phyloP scores from a whole-genome alignment of 2,329 filamentous ascomycete species.

The Exophiala bonariae region DNA sequence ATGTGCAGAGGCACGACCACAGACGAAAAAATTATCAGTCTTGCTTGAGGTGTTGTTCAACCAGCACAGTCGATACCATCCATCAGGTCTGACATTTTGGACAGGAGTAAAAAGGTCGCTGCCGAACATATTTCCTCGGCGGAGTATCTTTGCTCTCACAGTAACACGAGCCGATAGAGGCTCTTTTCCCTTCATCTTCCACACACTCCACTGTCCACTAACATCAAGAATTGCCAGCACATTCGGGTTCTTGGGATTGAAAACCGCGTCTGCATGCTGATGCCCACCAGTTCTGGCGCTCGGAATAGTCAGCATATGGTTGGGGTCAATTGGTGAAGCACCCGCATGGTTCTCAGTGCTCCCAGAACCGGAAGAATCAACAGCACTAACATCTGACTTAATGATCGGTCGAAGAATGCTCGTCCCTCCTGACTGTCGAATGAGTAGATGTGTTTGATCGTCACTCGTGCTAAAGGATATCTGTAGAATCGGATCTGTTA shows the following conservation, averaged over 20 bases:
- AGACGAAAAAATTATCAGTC: slow-evolving; percentile 49
- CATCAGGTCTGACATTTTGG: slow-evolving; percentile 35
- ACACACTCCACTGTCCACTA: slow-evolving; percentile 55
- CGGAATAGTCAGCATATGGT: slow-evolving; percentile 47
- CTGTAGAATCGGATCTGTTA: slow-evolving; percentile 11
- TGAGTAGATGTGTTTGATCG: slow-evolving; percentile 10
- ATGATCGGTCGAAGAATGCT: slow-evolving; percentile 26
- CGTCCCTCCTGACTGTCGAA: slow-evolving; percentile 17
- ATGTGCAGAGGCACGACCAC: slow-evolving; percentile 46
- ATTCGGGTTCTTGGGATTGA: slow-evolving; percentile 61
- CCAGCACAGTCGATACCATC: slow-evolving; percentile 46
- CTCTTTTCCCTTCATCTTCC: slow-evolving; percentile 40
- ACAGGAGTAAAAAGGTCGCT: slow-evolving; percentile 11
- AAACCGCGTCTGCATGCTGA: slow-evolving; percentile 55
- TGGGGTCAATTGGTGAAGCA: slow-evolving; percentile 47
- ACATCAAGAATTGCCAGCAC: slow-evolving; percentile 58
- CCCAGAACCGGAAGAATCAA: too few relatives aligned
- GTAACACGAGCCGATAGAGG: slow-evolving; percentile 32
- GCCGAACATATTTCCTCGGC: slow-evolving; percentile 21
- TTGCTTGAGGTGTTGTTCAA: slow-evolving; percentile 28
- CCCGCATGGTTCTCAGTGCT: too few relatives aligned
- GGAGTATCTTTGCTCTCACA: slow-evolving; percentile 26
- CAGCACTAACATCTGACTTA: background rate
- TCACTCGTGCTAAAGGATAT: slow-evolving; percentile 1
- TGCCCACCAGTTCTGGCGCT: slow-evolving; percentile 44